Base-by-base conservation (phyloP, 805 yeast species). In the Saccharomycopsis sp. region DNA sequence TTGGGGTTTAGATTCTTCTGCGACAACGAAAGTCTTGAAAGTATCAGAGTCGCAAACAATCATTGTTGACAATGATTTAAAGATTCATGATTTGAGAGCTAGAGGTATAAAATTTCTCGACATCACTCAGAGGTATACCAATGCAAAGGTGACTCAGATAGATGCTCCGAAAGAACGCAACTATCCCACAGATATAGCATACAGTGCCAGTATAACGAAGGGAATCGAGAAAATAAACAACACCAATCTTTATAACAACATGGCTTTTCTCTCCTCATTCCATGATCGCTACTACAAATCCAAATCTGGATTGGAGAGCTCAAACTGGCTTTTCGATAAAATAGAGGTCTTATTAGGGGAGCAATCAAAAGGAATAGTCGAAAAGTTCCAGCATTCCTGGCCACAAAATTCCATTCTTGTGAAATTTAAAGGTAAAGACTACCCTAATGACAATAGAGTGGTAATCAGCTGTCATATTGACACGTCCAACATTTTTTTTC, bases 401-500 rank as follows among this genome's bases (percentile, higher is more conserved):
- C 76, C 74, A 62, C 97, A 91, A 71, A 84, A 79, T 66, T 85
- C 94, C 2, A 74, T 89, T 2, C 78, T 91, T 54, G 89, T 88
- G 8, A 74, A 78, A 15, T 76, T 91, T 50, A 76, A 78, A 4
- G 90, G 91, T 18, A 62, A 60, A 16, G 59, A 70, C 51, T 62
- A 72, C 37, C 12, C 37, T 7, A 64, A 63, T 50, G 77, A 74
- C 3, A 68, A 71, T 34, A 71, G 77, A 3, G 84, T 92, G 1
- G 83, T 92, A 15, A 79, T 92, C 46, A 97, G 97, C 1, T 87
- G 95, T 24, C 98, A 92, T 72, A 88, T 86, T 67, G 98, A 92
- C 68, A 86, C 96, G 1, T 78, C 85, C 62, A 90, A 89, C 68
- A 74, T 89, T 57, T 63, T 88, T 50, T 76, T 88, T 57, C 97